Conservation (phyloP, 106 monocot species). For the Posidonia australis region DNA sequence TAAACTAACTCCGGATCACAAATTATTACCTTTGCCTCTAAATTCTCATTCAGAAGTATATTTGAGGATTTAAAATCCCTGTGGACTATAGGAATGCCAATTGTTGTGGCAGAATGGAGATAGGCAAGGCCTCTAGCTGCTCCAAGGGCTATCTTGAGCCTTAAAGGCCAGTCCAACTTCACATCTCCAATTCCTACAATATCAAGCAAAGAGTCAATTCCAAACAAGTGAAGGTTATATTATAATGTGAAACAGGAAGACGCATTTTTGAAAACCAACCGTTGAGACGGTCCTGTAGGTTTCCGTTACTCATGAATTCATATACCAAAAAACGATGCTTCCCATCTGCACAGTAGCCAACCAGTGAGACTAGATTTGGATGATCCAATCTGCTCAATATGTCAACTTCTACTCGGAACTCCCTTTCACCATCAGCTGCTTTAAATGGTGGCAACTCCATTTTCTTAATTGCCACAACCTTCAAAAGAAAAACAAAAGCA, state of each 20-base stretch:
- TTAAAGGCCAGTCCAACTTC: conserved; percentile 69
- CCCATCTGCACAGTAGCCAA: conserved; percentile 91
- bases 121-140: conserved; percentile 75
- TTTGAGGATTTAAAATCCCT: conserved; percentile 93
- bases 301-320: conserved; percentile 75
- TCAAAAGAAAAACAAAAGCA: background rate
- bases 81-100: conserved; percentile 71
- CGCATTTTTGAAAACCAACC: conserved; percentile 25
- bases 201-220: background rate
- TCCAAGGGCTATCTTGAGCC: conserved; percentile 72
- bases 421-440: conserved; percentile 71
- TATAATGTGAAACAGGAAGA: background rate
- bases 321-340: conserved; percentile 71
- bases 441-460: conserved; percentile 60
- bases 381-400: conserved; percentile 57
- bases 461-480: conserved; percentile 88
- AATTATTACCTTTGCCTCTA: conserved; percentile 59
- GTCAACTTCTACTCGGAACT: conserved; percentile 91
- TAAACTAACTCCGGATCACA: background rate
- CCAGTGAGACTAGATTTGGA: conserved; percentile 64
- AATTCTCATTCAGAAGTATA: conserved; percentile 54
- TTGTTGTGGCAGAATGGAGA: conserved; percentile 53
- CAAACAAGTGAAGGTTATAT: background rate
- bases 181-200: conserved; percentile 35
- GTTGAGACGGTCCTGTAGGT: conserved; percentile 60